Percentiles rank a stretch among this genome's conserved stretches.
Conservation (phyloP, 345 rosid genomes). For the Camelina neglecta region DNA sequence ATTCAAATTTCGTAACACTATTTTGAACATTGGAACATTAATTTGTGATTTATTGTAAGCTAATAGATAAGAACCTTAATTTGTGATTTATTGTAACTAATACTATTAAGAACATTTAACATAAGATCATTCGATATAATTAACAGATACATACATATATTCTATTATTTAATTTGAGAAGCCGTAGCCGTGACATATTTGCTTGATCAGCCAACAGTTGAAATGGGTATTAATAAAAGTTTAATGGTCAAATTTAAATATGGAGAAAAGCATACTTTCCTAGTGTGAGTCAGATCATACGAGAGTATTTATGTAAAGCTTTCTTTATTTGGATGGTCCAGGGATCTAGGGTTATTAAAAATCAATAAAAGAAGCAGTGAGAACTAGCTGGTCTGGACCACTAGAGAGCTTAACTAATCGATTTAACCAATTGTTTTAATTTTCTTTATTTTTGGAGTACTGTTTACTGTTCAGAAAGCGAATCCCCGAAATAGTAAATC, state of each 20-base stretch:
- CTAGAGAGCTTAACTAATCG: constrained; percentile 1
- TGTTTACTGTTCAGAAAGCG: constrained; percentile 20
- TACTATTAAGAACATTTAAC: too few relatives aligned
- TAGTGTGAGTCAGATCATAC: constrained; percentile 23
- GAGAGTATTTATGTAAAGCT: constrained; percentile 2
- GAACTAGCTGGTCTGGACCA: constrained; percentile 27
- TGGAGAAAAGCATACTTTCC: constrained; percentile 21
- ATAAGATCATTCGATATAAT: too few relatives aligned
- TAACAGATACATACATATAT: too few relatives aligned
- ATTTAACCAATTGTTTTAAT: background rate
- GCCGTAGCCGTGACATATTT: background rate
- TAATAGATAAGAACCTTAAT: too few relatives aligned
- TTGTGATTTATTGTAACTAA: too few relatives aligned
- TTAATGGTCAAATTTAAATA: background rate
- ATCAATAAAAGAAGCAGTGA: constrained; percentile 31
- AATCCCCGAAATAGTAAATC: constrained; percentile 27
- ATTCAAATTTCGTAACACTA: too few relatives aligned
- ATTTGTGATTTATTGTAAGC: too few relatives aligned
- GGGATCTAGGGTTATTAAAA: constrained; percentile 32
- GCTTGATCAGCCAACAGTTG: background rate
- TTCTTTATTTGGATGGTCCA: constrained; percentile 37
- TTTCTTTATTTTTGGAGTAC: background rate
- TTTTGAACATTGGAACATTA: too few relatives aligned
- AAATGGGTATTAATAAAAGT: background rate
- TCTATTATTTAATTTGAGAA: too few relatives aligned